Base-by-base conservation (phyloP, 306 rosid species). In the Cicer arietinum region DNA sequence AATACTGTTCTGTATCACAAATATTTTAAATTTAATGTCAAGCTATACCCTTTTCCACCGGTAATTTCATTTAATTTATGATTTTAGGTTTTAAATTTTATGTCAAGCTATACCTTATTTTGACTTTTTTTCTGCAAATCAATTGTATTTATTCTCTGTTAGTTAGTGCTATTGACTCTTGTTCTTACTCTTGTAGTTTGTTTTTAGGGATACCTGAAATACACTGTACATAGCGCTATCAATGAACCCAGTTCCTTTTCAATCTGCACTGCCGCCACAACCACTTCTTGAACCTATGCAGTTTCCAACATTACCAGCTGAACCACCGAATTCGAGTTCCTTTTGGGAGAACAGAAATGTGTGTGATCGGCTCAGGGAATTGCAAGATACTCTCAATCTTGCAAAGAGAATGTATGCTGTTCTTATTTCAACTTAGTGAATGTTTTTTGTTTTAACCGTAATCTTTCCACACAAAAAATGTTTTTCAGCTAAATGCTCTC, bases 261-360 rank as follows among this genome's bases (percentile, higher is more conserved):
- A 84, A 10, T 78, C 84, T 8, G 40, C 82, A 39, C 77, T 17
- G 6, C 61, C 50, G 0, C 73, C 61, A 1, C 84, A 61, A 1
- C 78, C 79, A 25, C 69, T 57, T 46, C 69, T 6, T 14, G 46
- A 37, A 39, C 58, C 62, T 44, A 84, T 78, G 1, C 83, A 86
- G 85, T 77, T 87, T 76, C 86, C 86, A 1, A 62, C 79, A 74
- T 51, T 86, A 42, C 89, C 89, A 0, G 86, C 90, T 7, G 79
- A 80, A 74, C 87, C 45, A 10, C 91, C 90, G 11, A 71, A 71
- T 61, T 82, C 98, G 14, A 67, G 79, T 74, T 61, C 89, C 62
- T 91, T 91, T 79, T 93, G 98, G 98, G 71, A 83, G 60, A 85
- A 74, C 61, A 52, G 57, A n/a, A 93, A 85, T 48, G 89, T 91